These are phyloP conservation scores for Aegilops speltoides DNA, from an alignment of 176 grass and related monocot species.

Conservation along the genomic window DNA sequence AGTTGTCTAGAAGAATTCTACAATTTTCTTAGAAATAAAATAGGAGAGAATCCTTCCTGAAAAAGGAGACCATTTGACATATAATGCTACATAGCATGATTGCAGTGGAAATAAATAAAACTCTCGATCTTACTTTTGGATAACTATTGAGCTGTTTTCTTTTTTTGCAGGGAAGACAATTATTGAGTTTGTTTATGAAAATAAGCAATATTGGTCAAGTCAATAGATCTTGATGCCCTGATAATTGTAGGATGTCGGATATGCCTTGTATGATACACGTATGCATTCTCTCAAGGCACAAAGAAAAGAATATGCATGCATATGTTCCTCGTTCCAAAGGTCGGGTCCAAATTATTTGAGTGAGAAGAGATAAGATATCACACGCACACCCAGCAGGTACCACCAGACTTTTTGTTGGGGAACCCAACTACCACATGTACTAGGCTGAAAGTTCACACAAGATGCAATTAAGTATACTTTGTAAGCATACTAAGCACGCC, in stretches of 20 bases:
- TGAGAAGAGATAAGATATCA: background rate
- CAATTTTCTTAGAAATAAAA: background rate
- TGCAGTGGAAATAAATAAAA: background rate
- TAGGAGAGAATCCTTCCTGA: background rate
- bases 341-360: slow-evolving; percentile 1
- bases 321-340: background rate
- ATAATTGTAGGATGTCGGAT: background rate
- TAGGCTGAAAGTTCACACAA: background rate
- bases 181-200: background rate
- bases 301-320: background rate
- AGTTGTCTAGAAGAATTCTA: no score
- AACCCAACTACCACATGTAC: slow-evolving; percentile 15
- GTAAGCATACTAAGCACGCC: background rate
- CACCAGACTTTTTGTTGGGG: no score
- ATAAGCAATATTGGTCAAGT: slow-evolving; percentile 18
- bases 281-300: background rate
- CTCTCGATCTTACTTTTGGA: background rate
- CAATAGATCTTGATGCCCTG: background rate
- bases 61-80: background rate
- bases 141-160: background rate
- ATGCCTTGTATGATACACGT: slow-evolving; percentile 10
- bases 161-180: background rate
- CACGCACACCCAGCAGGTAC: background rate
- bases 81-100: slow-evolving; percentile 14
- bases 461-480: slow-evolving; percentile 9